A percentile compares a stretch with the other conserved stretches of the same genome.
Evolutionary conservation across 2,329 filamentous ascomycete species (phyloP).

Genomic region (Sphaceloma murrayae): DNA sequence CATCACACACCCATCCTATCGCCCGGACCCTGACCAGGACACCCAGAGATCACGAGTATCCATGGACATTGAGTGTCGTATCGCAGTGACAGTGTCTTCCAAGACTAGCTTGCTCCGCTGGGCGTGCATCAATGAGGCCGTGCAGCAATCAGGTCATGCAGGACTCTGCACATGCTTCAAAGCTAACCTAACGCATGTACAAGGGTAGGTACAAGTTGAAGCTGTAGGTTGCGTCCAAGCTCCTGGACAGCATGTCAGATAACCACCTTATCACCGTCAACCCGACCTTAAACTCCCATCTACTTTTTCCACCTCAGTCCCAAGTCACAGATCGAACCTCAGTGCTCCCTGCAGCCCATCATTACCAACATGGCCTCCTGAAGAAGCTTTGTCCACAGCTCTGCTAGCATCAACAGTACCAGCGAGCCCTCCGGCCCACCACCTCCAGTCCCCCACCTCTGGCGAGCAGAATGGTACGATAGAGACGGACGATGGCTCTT

Average conservation of each 20-base stretch:
- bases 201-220: too few relatives aligned
- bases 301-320: background rate
- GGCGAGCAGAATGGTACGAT: conserved; percentile 38
- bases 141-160: too few relatives aligned
- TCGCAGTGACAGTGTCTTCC: too few relatives aligned
- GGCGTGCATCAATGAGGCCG: too few relatives aligned
- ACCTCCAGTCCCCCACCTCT: conserved; percentile 34
- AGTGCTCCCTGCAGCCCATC: background rate
- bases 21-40: too few relatives aligned
- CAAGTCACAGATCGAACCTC: background rate
- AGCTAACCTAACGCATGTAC: too few relatives aligned
- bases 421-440: conserved; percentile 19
- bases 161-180: too few relatives aligned
- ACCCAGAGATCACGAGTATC: too few relatives aligned
- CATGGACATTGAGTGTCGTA: too few relatives aligned
- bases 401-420: conserved; percentile 18
- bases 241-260: background rate
- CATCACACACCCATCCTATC: too few relatives aligned
- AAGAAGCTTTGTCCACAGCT: conserved; percentile 26
- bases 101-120: too few relatives aligned
- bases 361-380: conserved; percentile 23
- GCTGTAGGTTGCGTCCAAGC: background rate
- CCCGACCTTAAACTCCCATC: background rate
- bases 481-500: conserved; percentile 36
- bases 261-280: conserved; percentile 1